Evolutionary conservation across 768 basidiomycete species (phyloP), one percentile per base, ranked within the genome.

Genomic region (Lentinula aciculospora): DNA sequence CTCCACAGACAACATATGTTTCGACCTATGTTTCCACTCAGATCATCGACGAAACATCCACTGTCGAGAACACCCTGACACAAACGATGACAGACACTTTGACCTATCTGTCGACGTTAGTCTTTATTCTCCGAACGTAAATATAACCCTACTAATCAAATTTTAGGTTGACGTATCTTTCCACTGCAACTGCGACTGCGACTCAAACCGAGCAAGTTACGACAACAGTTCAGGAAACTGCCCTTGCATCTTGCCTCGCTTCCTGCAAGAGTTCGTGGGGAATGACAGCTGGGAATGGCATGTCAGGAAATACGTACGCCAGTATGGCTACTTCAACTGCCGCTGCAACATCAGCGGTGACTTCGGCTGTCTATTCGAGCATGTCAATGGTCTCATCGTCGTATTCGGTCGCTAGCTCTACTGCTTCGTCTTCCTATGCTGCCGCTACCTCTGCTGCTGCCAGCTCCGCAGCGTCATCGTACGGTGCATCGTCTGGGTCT

Each of bases 191-290:
- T 8, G 71, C 72, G 7, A 80, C 77, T 8, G 71, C 74, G 37
- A 80, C 80, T 1, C 69, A 76, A 25, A 83, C 79, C 9, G 72
- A 74, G 53, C 76, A 76, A 6, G 65, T 72, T 47, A 77, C 75
- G 3, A 62, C 65, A 28, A 61, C 68, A 40, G 81, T 79, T 23
- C 59, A 71, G 37, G 74, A 78, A 64, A 83, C 81, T 47, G 77
- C 70, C 54, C 78, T 87, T 49, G 72, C 79, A 48, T 68, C 79
- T 49, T 57, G 56, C 44, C 56, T 57, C 12, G 28, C 45, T 27
- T 60, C 82, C 79, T 87, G 85, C 79, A 83, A 86, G 74, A 80
- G 76, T 32, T 65, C 67, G 58, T 85, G 79, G 76, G 75, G 74
- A 58, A 68, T 86, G 65, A 76, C 65, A 7, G 51, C 71, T 17